These are phyloP conservation scores for Nothophoma quercina DNA, from an alignment of 2,329 filamentous ascomycete species.

Conservation along the genomic window DNA sequence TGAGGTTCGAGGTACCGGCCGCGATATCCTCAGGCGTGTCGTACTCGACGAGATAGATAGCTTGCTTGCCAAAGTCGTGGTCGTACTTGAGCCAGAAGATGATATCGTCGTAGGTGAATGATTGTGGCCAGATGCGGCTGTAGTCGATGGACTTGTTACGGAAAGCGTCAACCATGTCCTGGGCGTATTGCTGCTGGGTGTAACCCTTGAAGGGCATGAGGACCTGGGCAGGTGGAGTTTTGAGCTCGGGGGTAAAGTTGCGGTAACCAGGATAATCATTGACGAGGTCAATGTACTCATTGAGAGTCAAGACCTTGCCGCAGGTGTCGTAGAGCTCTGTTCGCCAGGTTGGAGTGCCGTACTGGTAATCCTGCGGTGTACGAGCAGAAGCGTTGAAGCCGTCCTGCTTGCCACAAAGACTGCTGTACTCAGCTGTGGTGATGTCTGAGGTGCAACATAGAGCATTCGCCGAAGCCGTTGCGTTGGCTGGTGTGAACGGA, in stretches of 20 bases:
- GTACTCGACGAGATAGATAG: constrained; percentile 68
- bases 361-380: constrained; percentile 63
- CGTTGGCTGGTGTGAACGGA: constrained; percentile 65
- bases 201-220: constrained; percentile 71
- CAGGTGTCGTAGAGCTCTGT: constrained; percentile 71
- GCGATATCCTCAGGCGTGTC: constrained; percentile 58
- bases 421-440: constrained; percentile 26
- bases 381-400: constrained; percentile 68
- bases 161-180: constrained; percentile 62
- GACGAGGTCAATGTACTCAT: constrained; percentile 67
- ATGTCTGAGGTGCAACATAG: constrained; percentile 31
- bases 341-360: constrained; percentile 64
- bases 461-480: constrained; percentile 22
- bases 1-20: constrained; percentile 61
- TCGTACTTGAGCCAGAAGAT: constrained; percentile 71
- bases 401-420: constrained; percentile 36
- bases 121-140: constrained; percentile 61
- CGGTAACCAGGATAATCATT: constrained; percentile 60
- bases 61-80: constrained; percentile 66
- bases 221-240: constrained; percentile 64
- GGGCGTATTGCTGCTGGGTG: constrained; percentile 68
- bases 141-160: constrained; percentile 45
- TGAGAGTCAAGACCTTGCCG: constrained; percentile 63
- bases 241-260: constrained; percentile 71
- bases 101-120: constrained; percentile 67